These are phyloP conservation scores for Brasilioporus rufonigricans DNA, from an alignment of 768 basidiomycete species.

Conservation along the genomic window DNA sequence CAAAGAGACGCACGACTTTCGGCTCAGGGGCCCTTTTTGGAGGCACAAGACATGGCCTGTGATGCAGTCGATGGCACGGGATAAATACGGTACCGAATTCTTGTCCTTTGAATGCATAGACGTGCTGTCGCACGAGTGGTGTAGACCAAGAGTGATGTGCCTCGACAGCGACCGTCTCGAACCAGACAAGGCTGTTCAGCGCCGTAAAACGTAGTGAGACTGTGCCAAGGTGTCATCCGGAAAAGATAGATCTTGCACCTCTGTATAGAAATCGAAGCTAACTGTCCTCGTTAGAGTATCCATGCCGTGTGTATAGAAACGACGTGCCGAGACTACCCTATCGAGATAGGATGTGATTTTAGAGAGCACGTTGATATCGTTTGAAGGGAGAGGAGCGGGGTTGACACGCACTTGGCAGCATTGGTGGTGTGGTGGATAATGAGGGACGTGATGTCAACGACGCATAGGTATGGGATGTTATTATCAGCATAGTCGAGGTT, in stretches of 20 bases:
- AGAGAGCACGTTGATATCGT: constrained; percentile 94
- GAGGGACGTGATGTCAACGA: constrained; percentile 78
- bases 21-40: constrained; percentile 34
- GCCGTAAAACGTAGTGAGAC: constrained; percentile 67
- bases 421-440: constrained; percentile 96
- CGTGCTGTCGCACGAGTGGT: not conserved
- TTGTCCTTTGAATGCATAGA: constrained; percentile 93
- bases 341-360: constrained; percentile 86
- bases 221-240: constrained; percentile 73
- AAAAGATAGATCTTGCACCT: constrained; percentile 93
- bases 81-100: constrained; percentile 88
- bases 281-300: constrained; percentile 45
- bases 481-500: constrained; percentile 97
- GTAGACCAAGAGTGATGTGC: constrained; percentile 37
- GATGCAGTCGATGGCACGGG: constrained; percentile 81
- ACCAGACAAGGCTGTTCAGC: constrained; percentile 88
- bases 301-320: not conserved
- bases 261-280: constrained; percentile 96
- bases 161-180: constrained; percentile 97
- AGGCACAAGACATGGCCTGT: constrained; percentile 88
- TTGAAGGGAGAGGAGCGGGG: constrained; percentile 86
- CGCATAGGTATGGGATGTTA: constrained; percentile 86
- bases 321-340: constrained; percentile 87
- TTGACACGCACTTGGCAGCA: constrained; percentile 90
- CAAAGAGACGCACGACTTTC: no score